Conservation (phyloP, 2,329 filamentous ascomycete species). For the Verticillium klebahnii region DNA sequence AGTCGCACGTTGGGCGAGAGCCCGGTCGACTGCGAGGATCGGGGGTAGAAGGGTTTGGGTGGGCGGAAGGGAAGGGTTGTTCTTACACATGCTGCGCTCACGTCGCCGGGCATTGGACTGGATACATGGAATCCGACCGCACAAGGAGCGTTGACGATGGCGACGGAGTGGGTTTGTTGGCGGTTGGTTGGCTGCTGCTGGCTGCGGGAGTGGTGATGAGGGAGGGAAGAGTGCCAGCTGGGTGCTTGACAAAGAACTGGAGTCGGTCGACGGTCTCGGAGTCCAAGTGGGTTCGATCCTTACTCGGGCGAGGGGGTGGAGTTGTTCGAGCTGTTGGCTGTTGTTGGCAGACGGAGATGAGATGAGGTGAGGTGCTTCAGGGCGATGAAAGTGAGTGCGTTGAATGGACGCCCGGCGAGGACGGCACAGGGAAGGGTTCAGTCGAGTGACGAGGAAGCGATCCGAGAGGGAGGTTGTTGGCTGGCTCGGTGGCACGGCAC, state of each 20-base stretch:
- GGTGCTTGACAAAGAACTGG: not conserved
- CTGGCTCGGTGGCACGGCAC: not conserved
- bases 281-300: not conserved
- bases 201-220: not conserved
- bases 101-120: not conserved
- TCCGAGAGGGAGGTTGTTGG: not conserved
- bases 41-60: not conserved
- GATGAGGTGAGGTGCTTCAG: not conserved
- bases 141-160: not conserved
- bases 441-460: not conserved
- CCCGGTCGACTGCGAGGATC: not conserved
- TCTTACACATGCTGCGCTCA: constrained; percentile 1
- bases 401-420: not conserved
- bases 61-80: not conserved
- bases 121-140: not conserved
- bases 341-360: not conserved
- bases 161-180: not conserved
- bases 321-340: not conserved
- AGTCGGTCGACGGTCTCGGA: not conserved
- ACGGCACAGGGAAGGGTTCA: not conserved
- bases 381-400: not conserved
- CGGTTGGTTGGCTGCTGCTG: not conserved
- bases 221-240: not conserved
- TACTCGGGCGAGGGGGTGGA: not conserved
- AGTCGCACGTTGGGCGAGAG: not conserved